These are phyloP conservation scores for Apophysomyces trapeziformis DNA, from an alignment of 371 early-diverging fungal species.

Conservation along the genomic window DNA sequence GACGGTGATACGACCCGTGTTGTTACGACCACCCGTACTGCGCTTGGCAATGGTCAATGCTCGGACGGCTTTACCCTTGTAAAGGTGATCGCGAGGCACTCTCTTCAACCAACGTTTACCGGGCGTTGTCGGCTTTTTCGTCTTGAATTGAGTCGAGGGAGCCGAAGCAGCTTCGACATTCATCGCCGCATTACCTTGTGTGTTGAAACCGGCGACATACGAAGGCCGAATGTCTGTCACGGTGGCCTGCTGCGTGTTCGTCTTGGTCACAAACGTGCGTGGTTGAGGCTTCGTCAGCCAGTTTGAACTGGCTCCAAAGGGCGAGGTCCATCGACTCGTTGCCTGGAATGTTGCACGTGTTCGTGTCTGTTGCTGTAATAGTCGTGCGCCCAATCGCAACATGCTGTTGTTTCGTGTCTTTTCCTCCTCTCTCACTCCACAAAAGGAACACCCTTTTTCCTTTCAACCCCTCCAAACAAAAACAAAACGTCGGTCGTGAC, in stretches of 20 bases:
- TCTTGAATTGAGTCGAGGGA: slow-evolving; percentile 76
- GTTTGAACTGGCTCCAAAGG: not conserved
- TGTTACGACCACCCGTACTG: slow-evolving; percentile 87
- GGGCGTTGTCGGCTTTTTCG: slow-evolving; percentile 90
- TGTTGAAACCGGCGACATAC: slow-evolving; percentile 47
- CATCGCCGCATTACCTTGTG: slow-evolving; percentile 40
- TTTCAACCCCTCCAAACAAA: slow-evolving; percentile 13
- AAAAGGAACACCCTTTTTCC: not conserved
- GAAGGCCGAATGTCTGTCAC: slow-evolving; percentile 6
- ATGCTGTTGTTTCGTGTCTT: not conserved
- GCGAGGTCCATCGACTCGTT: not conserved
- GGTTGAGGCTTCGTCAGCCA: not conserved
- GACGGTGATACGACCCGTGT: slow-evolving; percentile 90
- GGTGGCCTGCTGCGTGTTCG: not conserved
- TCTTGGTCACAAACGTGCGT: not conserved
- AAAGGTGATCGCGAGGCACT: slow-evolving; percentile 88
- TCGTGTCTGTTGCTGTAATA: slow-evolving; percentile 3
- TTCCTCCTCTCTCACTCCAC: not conserved
- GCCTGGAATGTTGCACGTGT: not conserved
- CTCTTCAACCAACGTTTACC: slow-evolving; percentile 89
- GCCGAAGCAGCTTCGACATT: slow-evolving; percentile 30
- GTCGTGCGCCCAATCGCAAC: slow-evolving; percentile 14
- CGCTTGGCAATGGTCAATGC: slow-evolving; percentile 85
- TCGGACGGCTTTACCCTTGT: slow-evolving; percentile 88
- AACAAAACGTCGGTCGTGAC: not conserved